Percentiles rank a stretch among this genome's conserved stretches.
Conservation (phyloP, 2,329 filamentous ascomycete species). For the Ophiostoma ulmi region DNA sequence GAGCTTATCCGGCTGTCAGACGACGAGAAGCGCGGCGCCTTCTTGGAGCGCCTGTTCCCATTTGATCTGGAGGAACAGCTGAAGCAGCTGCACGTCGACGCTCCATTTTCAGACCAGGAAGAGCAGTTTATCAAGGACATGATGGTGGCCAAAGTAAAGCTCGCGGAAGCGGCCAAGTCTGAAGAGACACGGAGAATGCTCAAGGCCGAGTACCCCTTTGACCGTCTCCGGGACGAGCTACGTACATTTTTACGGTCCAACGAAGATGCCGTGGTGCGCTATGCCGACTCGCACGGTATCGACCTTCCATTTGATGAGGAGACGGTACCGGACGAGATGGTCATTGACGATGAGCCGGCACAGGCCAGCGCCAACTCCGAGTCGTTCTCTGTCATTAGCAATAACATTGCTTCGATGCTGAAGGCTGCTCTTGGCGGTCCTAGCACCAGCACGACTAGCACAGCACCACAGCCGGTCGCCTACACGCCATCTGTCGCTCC, state of each 20-base stretch:
- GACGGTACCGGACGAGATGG: conserved; percentile 28
- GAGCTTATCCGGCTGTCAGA: conserved; percentile 23
- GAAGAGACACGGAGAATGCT: conserved; percentile 40
- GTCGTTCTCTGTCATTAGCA: conserved; percentile 7
- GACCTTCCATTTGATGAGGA: conserved; percentile 37
- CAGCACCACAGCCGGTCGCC: not conserved
- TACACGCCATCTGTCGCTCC: not conserved
- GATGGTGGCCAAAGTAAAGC: conserved; percentile 36
- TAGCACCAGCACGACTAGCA: not conserved
- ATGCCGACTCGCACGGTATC: conserved; percentile 38
- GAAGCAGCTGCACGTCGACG: conserved; percentile 34
- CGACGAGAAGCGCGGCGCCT: conserved; percentile 24
- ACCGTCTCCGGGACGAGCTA: conserved; percentile 36
- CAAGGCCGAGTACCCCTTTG: conserved; percentile 39
- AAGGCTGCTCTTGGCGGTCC: conserved; percentile 17
- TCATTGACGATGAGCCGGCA: conserved; percentile 11
- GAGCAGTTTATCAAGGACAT: conserved; percentile 25
- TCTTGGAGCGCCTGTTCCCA: conserved; percentile 52
- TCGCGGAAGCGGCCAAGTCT: conserved; percentile 51
- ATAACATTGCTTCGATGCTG: conserved; percentile 25
- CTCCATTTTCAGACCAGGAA: conserved; percentile 27
- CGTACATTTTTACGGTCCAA: conserved; percentile 34
- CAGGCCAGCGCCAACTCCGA: not conserved
- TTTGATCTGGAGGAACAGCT: conserved; percentile 48
- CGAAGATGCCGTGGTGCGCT: conserved; percentile 34